These are phyloP conservation scores for Fusarium duplospermum DNA, from an alignment of 2,329 filamentous ascomycete species.

Conservation along the genomic window DNA sequence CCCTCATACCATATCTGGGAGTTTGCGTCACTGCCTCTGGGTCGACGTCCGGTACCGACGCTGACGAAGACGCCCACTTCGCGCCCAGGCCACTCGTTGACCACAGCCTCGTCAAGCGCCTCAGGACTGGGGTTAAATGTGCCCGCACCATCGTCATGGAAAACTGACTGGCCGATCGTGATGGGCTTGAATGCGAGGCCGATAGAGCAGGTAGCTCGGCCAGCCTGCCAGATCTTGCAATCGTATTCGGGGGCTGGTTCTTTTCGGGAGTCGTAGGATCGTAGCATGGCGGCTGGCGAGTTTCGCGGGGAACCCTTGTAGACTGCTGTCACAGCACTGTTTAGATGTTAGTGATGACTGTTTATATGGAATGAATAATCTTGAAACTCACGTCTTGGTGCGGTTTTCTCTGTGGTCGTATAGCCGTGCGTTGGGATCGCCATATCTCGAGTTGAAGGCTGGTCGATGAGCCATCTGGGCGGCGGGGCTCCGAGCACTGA, in stretches of 20 bases:
- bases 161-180: conserved; percentile 90
- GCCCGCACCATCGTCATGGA: conserved; percentile 91
- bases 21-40: conserved; percentile 73
- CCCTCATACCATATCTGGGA: conserved; percentile 91
- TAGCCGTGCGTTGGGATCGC: conserved; percentile 86
- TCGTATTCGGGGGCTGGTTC: conserved; percentile 92
- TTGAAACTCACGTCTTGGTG: conserved; percentile 82
- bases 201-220: conserved; percentile 91
- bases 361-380: neutral
- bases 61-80: conserved; percentile 94
- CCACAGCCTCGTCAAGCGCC: conserved; percentile 87
- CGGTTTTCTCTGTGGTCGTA: conserved; percentile 89
- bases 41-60: conserved; percentile 90
- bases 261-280: conserved; percentile 94
- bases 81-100: conserved; percentile 95
- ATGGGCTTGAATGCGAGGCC: conserved; percentile 96
- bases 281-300: conserved; percentile 77
- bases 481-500: conserved; percentile 74
- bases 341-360: conserved; percentile 23
- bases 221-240: conserved; percentile 97
- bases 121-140: conserved; percentile 92
- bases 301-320: conserved; percentile 84
- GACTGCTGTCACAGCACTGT: conserved; percentile 89
- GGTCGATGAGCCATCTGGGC: conserved; percentile 65
- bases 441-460: conserved; percentile 69